Conservation (phyloP, 2,329 filamentous ascomycete species). For the Pestalotiopsis sp. region DNA sequence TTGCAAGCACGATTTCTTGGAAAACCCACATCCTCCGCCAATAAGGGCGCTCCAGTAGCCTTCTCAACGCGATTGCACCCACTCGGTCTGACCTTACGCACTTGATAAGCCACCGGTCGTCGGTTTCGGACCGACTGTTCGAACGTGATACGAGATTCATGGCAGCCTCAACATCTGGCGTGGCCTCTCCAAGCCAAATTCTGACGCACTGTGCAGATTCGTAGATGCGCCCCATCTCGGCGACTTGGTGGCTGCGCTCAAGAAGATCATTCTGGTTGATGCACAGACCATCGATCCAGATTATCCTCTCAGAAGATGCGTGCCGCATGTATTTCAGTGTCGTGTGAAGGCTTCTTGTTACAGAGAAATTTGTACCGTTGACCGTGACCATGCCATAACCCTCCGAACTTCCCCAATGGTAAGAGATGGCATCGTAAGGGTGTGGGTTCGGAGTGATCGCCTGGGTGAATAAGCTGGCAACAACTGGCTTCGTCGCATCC, state of each 20-base stretch:
- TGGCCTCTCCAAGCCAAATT: background rate
- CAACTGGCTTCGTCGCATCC: background rate
- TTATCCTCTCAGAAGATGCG: background rate
- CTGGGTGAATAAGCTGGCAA: background rate
- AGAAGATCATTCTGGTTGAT: background rate
- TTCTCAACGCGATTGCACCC: background rate
- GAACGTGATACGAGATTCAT: background rate
- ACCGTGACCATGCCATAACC: background rate
- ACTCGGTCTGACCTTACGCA: background rate
- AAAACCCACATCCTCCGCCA: slow-evolving; percentile 12
- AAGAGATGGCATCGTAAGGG: background rate
- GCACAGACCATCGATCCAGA: slow-evolving; percentile 1
- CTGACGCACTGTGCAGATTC: background rate
- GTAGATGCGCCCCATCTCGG: background rate
- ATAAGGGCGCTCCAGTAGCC: background rate
- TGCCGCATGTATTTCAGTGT: background rate
- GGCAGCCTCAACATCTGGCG: background rate
- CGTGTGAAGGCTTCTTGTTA: background rate
- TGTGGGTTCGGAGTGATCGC: background rate
- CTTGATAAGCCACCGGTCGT: background rate
- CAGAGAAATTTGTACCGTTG: background rate
- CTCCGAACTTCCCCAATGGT: background rate
- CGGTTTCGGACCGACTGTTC: too few species aligned
- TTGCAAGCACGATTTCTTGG: slow-evolving; percentile 6
- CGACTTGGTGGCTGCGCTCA: slow-evolving; percentile 1